phyloP scores from a whole-genome alignment of 1,284 basidiomycete species.

The Ustilago vetiveriae region DNA sequence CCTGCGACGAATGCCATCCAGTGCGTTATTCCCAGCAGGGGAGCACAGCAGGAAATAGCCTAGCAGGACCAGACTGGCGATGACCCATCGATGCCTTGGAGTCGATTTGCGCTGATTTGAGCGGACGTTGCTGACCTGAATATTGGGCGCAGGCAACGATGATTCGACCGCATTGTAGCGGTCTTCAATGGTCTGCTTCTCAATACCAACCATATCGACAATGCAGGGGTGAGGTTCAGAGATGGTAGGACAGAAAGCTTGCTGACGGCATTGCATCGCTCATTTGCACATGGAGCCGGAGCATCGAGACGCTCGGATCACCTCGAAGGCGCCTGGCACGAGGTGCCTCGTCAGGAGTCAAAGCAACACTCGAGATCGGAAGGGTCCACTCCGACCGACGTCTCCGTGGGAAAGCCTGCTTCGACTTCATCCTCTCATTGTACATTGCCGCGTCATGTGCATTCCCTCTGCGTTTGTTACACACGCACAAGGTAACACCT shows the following conservation, averaged over 20 bases:
- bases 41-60: constrained; percentile 26
- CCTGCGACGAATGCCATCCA: constrained; percentile 15
- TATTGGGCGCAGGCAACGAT: constrained; percentile 17
- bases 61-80: constrained; percentile 6
- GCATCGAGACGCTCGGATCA: constrained; percentile 1
- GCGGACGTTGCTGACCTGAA: constrained; percentile 3
- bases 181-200: constrained; percentile 23
- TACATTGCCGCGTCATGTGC: constrained; percentile 1
- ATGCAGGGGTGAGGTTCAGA: too few relatives aligned
- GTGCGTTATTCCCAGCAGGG: constrained; percentile 7
- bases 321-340: too few relatives aligned
- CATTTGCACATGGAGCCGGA: too few relatives aligned
- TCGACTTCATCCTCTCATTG: constrained; percentile 7
- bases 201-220: constrained; percentile 19
- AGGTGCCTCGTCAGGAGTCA: not conserved
- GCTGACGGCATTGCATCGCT: too few relatives aligned
- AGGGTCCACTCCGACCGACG: constrained; percentile 13
- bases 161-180: constrained; percentile 34
- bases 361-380: too few relatives aligned
- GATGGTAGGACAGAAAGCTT: too few relatives aligned
- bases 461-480: too few relatives aligned
- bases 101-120: constrained; percentile 21
- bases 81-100: constrained; percentile 17
- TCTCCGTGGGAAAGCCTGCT: not conserved
- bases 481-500: too few relatives aligned